These are phyloP conservation scores for Xylariales sp. DNA, from an alignment of 2,329 filamentous ascomycete genomes.

Conservation along the genomic window DNA sequence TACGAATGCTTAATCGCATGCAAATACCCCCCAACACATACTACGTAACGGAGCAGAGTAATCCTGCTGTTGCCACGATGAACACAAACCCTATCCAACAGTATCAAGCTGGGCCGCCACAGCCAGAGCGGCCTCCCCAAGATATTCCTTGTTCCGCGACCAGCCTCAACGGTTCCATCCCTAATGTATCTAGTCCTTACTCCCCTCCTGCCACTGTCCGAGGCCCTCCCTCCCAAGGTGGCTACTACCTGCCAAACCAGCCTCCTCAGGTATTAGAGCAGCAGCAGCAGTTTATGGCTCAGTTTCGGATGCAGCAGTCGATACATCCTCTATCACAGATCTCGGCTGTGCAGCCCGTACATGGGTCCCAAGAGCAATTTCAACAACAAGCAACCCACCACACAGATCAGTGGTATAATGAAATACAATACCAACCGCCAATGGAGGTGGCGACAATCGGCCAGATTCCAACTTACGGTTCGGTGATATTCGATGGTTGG, in stretches of 20 bases:
- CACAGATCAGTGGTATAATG: slow-evolving; percentile 64
- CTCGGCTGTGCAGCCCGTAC: slow-evolving; percentile 39
- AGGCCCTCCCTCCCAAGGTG: slow-evolving; percentile 64
- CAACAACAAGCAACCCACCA: slow-evolving; percentile 55
- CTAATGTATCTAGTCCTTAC: slow-evolving; percentile 70
- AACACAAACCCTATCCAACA: slow-evolving; percentile 63
- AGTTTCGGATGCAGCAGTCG: slow-evolving; percentile 54
- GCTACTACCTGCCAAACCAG: slow-evolving; percentile 66
- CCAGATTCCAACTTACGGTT: slow-evolving; percentile 61
- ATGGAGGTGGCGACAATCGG: slow-evolving; percentile 68
- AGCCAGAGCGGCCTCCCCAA: slow-evolving; percentile 58
- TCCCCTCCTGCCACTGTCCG: slow-evolving; percentile 64
- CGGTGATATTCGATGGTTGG: slow-evolving; percentile 65
- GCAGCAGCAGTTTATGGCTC: slow-evolving; percentile 55
- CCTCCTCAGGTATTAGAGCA: slow-evolving; percentile 57
- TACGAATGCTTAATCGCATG: slow-evolving; percentile 63
- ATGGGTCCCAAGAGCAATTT: slow-evolving; percentile 53
- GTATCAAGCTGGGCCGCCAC: slow-evolving; percentile 65
- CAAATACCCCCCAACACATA: slow-evolving; percentile 60
- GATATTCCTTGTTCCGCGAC: slow-evolving; percentile 64
- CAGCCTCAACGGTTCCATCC: slow-evolving; percentile 62
- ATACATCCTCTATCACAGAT: slow-evolving; percentile 41
- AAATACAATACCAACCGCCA: slow-evolving; percentile 64
- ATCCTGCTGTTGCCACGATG: slow-evolving; percentile 71
- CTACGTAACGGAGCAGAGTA: slow-evolving; percentile 71